A percentile compares a stretch with the other conserved stretches of the same genome.
Conservation (phyloP, 371 early-diverging fungal species). For the Sporodiniella umbellata region DNA sequence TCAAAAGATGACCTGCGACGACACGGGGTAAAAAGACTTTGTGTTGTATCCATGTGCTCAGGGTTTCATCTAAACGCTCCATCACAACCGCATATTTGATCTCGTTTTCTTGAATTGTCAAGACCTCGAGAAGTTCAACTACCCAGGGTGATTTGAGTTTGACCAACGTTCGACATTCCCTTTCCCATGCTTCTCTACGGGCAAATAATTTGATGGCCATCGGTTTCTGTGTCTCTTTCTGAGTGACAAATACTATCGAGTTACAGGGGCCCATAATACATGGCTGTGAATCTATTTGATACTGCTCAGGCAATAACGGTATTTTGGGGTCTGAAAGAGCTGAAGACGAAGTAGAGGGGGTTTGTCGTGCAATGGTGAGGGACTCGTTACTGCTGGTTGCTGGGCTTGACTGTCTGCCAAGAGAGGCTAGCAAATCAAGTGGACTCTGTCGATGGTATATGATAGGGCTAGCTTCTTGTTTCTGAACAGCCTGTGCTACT, state of each 20-base stretch:
- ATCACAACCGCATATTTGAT: slow-evolving; percentile 39
- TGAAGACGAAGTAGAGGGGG: not conserved
- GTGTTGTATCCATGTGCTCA: slow-evolving; percentile 24
- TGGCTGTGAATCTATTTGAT: slow-evolving; percentile 23
- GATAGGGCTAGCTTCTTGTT: slow-evolving; percentile 5
- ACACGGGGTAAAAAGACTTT: not conserved
- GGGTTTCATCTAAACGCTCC: slow-evolving; percentile 38
- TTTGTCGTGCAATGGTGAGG: not conserved
- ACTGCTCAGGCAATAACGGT: slow-evolving; percentile 32
- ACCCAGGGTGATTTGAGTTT: slow-evolving; percentile 35
- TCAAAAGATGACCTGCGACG: slow-evolving; percentile 27
- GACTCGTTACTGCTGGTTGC: not conserved
- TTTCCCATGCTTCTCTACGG: slow-evolving; percentile 51
- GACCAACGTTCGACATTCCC: slow-evolving; percentile 42
- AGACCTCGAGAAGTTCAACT: slow-evolving; percentile 42
- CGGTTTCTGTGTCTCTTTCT: not conserved
- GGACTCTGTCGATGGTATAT: slow-evolving; percentile 39
- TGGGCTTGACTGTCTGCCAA: slow-evolving; percentile 22
- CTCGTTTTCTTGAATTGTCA: slow-evolving; percentile 39
- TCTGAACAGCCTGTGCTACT: slow-evolving; percentile 28
- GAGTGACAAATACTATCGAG: slow-evolving; percentile 31
- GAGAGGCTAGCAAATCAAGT: slow-evolving; percentile 32
- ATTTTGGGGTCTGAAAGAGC: slow-evolving; percentile 1
- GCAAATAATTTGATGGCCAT: slow-evolving; percentile 42
- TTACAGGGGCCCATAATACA: slow-evolving; percentile 44